Base-by-base conservation (phyloP, 2,329 filamentous ascomycete genomes). In the Fragosphaeria purpurea region DNA sequence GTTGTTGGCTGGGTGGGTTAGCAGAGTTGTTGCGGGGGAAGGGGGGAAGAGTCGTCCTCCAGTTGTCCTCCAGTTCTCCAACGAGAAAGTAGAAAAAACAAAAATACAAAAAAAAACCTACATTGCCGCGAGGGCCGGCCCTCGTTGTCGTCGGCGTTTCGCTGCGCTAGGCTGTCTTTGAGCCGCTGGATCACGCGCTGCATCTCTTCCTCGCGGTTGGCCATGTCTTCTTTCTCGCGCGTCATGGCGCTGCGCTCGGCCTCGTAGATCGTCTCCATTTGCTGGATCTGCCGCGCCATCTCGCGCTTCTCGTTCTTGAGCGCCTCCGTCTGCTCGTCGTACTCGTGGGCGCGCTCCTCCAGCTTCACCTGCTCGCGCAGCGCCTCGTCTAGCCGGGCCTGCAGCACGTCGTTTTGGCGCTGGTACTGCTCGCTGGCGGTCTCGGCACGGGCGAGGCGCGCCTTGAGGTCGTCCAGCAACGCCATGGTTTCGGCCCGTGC, bases 191-290 rank as follows among this genome's bases (percentile, higher is more conserved):
- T 93, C 50, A 91, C 85, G 52, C 80, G 75, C 67, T 95, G 88
- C 77, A 97, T 83, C 66, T 95, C 89, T 62, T 95, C 89, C 63
- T 96, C 89, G 51, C 84, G 79, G 59, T 84, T 85, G 50, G 79
- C 75, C 67, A 90, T 85, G 59, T 94, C 88, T 57, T 96, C 90
- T 70, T 94, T 93, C 66, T 97, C 91, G 68, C 90, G 88, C 62
- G 88, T 82, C 70, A 91, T 86, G 50, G 87, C 82, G 62, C 84
- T 87, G 56, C 88, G 81, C 69, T 98, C 93, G 43, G 86, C 82
- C 66, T 97, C 91, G 65, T 95, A 94, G 57, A 94, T 90, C 56
- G 83, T 82, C 67, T 96, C 90, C 71, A 96, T 83, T 65, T 98
- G 93, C 56, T 91, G 82, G 62, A 88, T 86, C 67, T 94, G 85